Evolutionary conservation across 768 basidiomycete genomes (phyloP).

Genomic region (Suillus lakei): DNA sequence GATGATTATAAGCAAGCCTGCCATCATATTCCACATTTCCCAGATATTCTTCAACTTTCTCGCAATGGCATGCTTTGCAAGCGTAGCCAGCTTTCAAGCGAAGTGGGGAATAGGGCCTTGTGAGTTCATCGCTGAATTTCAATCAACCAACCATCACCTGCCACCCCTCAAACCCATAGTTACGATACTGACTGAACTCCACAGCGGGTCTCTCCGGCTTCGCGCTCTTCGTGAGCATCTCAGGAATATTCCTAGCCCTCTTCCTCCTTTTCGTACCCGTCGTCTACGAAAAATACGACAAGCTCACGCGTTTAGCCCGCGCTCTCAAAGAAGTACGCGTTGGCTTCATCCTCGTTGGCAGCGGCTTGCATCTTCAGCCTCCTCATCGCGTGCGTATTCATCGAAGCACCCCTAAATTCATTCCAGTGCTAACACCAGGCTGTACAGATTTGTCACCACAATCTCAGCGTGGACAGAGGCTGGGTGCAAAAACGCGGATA

Average conservation of each 20-base stretch:
- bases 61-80: constrained; percentile 89
- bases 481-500: constrained; percentile 84
- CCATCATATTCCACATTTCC: constrained; percentile 73
- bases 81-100: constrained; percentile 87
- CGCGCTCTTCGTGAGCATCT: constrained; percentile 78
- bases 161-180: no score
- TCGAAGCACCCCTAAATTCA: constrained; percentile 11
- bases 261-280: constrained; percentile 82
- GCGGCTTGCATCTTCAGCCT: constrained; percentile 69
- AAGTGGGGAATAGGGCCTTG: constrained; percentile 86
- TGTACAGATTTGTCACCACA: constrained; percentile 69
- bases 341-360: constrained; percentile 78
- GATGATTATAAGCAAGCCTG: constrained; percentile 89
- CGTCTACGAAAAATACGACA: constrained; percentile 85
- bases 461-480: constrained; percentile 88
- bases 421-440: constrained; percentile 19
- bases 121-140: constrained; percentile 60
- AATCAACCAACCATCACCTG: constrained; percentile 4
- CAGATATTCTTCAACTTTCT: constrained; percentile 95
- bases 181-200: constrained; percentile 19
- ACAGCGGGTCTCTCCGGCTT: constrained; percentile 88
- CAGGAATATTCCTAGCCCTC: constrained; percentile 71
- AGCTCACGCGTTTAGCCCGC: constrained; percentile 73
- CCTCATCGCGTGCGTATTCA: constrained; percentile 71
- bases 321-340: constrained; percentile 85